Percentiles rank a stretch among this genome's conserved stretches.
Conservation (phyloP, 1,139 yeast species). For the Diutina catenulata region DNA sequence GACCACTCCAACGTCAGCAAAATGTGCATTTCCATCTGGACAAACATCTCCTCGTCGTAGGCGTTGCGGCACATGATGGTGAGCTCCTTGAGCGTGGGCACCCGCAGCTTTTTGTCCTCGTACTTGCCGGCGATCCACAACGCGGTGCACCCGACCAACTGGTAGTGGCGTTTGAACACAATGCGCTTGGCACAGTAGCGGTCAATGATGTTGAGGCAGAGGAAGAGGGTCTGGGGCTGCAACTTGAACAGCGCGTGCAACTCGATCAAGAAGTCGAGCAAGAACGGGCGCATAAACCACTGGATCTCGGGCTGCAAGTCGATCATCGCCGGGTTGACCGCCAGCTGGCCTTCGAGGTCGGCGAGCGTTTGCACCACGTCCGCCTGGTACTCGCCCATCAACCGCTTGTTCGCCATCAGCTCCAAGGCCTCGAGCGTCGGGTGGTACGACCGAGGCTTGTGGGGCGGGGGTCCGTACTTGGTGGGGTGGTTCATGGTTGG, state of each 20-base stretch:
- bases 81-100: conserved; percentile 73
- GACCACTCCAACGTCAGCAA: conserved; percentile 79
- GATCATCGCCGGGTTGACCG: conserved; percentile 62
- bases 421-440: conserved; percentile 36
- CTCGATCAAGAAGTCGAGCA: conserved; percentile 74
- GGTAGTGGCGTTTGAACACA: conserved; percentile 87
- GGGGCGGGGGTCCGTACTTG: conserved; percentile 4
- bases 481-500: background rate
- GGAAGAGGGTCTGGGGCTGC: conserved; percentile 68
- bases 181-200: conserved; percentile 85
- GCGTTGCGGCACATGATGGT: conserved; percentile 73
- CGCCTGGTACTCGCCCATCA: conserved; percentile 27
- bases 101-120: conserved; percentile 75
- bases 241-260: conserved; percentile 68
- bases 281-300: conserved; percentile 87
- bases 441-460: conserved; percentile 15
- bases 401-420: conserved; percentile 28
- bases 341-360: conserved; percentile 21
- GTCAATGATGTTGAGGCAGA: conserved; percentile 75
- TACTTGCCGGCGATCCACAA: conserved; percentile 93
- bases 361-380: conserved; percentile 12
- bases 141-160: conserved; percentile 85
- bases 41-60: conserved; percentile 81
- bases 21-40: conserved; percentile 92
- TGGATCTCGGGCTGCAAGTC: conserved; percentile 86